Conservation (phyloP, 75 land plant genomes). For the Picea glauca region DNA sequence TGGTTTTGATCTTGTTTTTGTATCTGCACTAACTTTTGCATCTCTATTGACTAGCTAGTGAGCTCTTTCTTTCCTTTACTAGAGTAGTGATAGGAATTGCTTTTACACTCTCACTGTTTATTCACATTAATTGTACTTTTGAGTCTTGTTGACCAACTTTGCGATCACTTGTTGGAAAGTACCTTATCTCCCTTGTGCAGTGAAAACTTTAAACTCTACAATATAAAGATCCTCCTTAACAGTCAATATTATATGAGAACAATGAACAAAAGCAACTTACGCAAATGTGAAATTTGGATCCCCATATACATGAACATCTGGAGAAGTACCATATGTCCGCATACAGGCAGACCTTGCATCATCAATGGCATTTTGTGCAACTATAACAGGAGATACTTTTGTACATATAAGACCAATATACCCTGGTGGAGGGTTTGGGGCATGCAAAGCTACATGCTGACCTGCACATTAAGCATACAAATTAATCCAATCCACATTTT, state of each 20-base stretch:
- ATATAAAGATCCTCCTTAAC: not conserved
- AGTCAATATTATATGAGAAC: not conserved
- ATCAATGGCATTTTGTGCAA: slow-evolving; percentile 85
- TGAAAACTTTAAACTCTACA: no score
- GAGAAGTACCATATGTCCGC: slow-evolving; percentile 93
- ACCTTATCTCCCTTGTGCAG: not conserved
- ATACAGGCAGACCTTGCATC: slow-evolving; percentile 87
- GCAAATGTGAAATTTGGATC: slow-evolving; percentile 97
- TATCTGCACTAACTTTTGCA: no score
- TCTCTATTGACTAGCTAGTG: no score
- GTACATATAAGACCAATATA: slow-evolving; percentile 87
- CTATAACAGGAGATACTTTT: slow-evolving; percentile 72
- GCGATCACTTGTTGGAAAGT: no score
- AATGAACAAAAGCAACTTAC: slow-evolving; percentile 42
- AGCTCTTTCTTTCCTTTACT: no score
- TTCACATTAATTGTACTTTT: no score
- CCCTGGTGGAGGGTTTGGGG: slow-evolving; percentile 69
- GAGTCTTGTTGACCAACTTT: no score
- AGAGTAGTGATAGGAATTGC: no score
- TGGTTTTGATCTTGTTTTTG: no score
- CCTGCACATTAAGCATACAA: slow-evolving; percentile 44
- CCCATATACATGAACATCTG: slow-evolving; percentile 88
- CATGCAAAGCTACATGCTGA: slow-evolving; percentile 98
- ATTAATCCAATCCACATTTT: not conserved
- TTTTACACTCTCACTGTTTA: no score